These are phyloP conservation scores for Daldinia decipiens DNA, from an alignment of 495 filamentous ascomycete species.

Conservation along the genomic window DNA sequence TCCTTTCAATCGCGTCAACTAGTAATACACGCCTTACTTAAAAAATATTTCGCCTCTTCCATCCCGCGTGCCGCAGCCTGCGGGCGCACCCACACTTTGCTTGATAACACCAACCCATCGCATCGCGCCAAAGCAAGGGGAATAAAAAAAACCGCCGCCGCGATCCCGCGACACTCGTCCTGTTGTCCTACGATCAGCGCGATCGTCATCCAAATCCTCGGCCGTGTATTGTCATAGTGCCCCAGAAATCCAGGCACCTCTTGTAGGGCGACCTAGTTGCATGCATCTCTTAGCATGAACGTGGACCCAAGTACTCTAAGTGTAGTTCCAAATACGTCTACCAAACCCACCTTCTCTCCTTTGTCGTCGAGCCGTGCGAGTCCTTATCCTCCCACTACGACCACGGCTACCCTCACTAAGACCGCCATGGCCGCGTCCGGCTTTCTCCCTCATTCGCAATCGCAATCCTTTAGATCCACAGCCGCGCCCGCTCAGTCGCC, in stretches of 20 bases:
- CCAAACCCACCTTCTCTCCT: constrained; percentile 44
- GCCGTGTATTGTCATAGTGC: constrained; percentile 34
- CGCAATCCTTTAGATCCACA: constrained; percentile 50
- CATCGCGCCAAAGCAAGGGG: constrained; percentile 28
- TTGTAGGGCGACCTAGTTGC: constrained; percentile 46
- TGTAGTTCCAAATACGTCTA: constrained; percentile 50
- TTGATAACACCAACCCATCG: constrained; percentile 21
- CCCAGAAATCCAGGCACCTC: constrained; percentile 36
- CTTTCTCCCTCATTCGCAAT: constrained; percentile 49
- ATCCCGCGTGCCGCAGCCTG: constrained; percentile 24
- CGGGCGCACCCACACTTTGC: constrained; percentile 26
- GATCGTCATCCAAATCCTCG: constrained; percentile 49
- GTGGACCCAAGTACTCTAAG: constrained; percentile 51
- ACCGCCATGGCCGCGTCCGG: constrained; percentile 54
- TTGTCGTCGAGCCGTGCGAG: constrained; percentile 53
- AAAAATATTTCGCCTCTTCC: constrained; percentile 25
- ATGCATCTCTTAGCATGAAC: constrained; percentile 59
- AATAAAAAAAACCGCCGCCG: constrained; percentile 27
- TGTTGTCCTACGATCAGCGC: constrained; percentile 55
- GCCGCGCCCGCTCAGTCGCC: constrained; percentile 45
- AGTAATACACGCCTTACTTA: constrained; percentile 36
- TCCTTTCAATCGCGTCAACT: constrained; percentile 36
- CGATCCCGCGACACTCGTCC: constrained; percentile 38
- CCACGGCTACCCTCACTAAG: constrained; percentile 48
- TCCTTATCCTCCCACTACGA: constrained; percentile 48